Evolutionary conservation across 2,329 filamentous ascomycete genomes (phyloP).

Genomic region (Davidsoniella neocaledoniae): DNA sequence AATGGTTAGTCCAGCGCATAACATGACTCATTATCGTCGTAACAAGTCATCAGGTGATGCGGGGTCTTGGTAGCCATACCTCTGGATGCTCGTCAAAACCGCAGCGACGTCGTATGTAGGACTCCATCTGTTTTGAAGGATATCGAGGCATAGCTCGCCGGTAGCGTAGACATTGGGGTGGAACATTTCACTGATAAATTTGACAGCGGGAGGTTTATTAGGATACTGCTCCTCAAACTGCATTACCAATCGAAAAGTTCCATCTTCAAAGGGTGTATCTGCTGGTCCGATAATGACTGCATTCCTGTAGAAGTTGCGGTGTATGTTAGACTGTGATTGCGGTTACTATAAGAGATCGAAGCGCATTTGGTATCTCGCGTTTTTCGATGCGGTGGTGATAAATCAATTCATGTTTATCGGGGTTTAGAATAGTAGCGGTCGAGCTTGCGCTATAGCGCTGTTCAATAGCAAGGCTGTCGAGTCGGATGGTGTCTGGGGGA

Average conservation of each 20-base stretch:
- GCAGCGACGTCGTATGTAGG: constrained; percentile 97
- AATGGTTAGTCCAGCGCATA: neutral
- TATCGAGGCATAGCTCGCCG: constrained; percentile 89
- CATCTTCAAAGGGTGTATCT: constrained; percentile 95
- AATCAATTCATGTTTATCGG: no score
- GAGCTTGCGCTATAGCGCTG: no score
- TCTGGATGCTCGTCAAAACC: constrained; percentile 93
- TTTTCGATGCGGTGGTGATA: neutral
- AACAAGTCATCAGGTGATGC: neutral
- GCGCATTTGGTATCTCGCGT: constrained; percentile 1
- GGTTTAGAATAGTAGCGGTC: no score
- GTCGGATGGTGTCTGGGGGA: neutral
- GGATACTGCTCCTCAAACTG: constrained; percentile 98
- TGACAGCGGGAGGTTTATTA: constrained; percentile 93
- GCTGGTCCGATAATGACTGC: constrained; percentile 94
- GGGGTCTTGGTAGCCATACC: constrained; percentile 31
- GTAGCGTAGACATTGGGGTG: constrained; percentile 97
- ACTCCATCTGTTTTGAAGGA: constrained; percentile 95
- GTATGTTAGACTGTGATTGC: neutral
- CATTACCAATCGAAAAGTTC: constrained; percentile 95
- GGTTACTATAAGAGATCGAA: no score
- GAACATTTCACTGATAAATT: constrained; percentile 99
- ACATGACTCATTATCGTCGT: neutral
- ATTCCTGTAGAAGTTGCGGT: constrained; percentile 47
- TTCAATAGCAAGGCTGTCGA: neutral